Evolutionary conservation across 177 flowering plant genomes (phyloP).

Genomic region (Vitis hybrid): DNA sequence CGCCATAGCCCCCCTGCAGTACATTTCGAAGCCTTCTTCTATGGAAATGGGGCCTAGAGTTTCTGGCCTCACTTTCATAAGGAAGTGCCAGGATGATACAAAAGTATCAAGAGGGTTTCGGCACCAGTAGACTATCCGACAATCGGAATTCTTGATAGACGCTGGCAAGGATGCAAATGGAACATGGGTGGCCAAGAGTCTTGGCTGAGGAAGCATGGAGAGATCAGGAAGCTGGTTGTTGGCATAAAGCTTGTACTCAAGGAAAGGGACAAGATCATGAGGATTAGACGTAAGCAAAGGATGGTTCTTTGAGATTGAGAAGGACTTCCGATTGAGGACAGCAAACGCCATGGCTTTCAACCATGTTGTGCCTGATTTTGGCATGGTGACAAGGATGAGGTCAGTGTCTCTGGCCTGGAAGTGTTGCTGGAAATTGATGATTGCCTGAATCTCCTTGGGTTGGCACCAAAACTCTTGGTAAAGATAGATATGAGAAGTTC

Average conservation of each 20-base stretch:
- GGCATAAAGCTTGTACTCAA: slow-evolving; percentile 34
- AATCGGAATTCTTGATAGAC: slow-evolving; percentile 6
- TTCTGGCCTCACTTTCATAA: slow-evolving; percentile 11
- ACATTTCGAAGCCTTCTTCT: slow-evolving; percentile 36
- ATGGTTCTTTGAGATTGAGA: slow-evolving; percentile 1
- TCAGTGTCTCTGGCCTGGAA: slow-evolving; percentile 29
- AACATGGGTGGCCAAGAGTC: slow-evolving; percentile 36
- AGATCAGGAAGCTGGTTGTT: slow-evolving; percentile 27
- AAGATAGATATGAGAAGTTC: slow-evolving; percentile 26
- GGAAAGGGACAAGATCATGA: slow-evolving; percentile 43
- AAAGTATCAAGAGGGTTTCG: slow-evolving; percentile 34
- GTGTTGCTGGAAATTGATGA: slow-evolving; percentile 29
- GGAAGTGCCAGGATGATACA: slow-evolving; percentile 27
- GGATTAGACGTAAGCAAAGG: slow-evolving; percentile 39
- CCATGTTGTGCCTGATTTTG: slow-evolving; percentile 54
- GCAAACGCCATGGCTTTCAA: slow-evolving; percentile 36
- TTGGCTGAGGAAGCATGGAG: slow-evolving; percentile 13
- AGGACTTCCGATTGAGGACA: slow-evolving; percentile 19
- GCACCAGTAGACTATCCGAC: slow-evolving; percentile 19
- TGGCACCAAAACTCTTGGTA: slow-evolving; percentile 44
- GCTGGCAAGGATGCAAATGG: slow-evolving; percentile 12
- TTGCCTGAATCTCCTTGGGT: slow-evolving; percentile 32
- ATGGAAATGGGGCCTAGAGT: not conserved
- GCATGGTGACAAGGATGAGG: slow-evolving; percentile 30
- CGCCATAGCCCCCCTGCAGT: slow-evolving; percentile 28